These are phyloP conservation scores for Skeletonema grethae DNA, from an alignment of 108 stramenopile species.

Conservation along the genomic window DNA sequence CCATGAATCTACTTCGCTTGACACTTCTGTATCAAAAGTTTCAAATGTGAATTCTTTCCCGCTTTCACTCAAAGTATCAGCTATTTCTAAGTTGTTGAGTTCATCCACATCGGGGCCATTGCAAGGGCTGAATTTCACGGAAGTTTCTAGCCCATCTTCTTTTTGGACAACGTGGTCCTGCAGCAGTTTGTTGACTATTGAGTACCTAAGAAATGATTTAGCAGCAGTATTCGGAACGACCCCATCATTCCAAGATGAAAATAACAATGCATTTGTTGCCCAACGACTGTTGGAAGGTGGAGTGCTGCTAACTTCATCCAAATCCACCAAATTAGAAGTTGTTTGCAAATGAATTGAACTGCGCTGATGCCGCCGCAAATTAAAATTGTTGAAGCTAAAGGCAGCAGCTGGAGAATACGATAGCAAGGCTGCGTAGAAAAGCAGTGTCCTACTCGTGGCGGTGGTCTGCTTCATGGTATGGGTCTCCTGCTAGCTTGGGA, in stretches of 20 bases:
- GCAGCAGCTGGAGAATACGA: neutral
- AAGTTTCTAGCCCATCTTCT: conserved; percentile 50
- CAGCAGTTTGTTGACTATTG: conserved; percentile 51
- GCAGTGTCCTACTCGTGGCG: neutral
- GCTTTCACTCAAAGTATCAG: conserved; percentile 28
- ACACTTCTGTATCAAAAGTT: neutral
- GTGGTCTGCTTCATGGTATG: neutral
- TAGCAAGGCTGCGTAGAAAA: neutral
- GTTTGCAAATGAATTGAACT: neutral
- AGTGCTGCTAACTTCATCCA: neutral
- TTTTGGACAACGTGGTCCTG: conserved; percentile 33
- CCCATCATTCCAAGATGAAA: conserved; percentile 83
- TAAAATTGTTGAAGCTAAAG: neutral
- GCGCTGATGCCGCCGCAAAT: neutral
- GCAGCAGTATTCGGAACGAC: conserved; percentile 49
- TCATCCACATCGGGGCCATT: conserved; percentile 64
- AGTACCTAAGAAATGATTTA: conserved; percentile 60
- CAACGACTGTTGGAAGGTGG: conserved; percentile 3
- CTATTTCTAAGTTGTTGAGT: conserved; percentile 46
- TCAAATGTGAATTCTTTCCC: conserved; percentile 12
- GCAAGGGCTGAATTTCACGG: conserved; percentile 73
- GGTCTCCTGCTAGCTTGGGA: neutral
- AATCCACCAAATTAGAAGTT: neutral
- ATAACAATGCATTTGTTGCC: conserved; percentile 50
- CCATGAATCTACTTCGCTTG: conserved; percentile 21